phyloP scores from a whole-genome alignment of 75 land plant species.

The Larix kaempferi region DNA sequence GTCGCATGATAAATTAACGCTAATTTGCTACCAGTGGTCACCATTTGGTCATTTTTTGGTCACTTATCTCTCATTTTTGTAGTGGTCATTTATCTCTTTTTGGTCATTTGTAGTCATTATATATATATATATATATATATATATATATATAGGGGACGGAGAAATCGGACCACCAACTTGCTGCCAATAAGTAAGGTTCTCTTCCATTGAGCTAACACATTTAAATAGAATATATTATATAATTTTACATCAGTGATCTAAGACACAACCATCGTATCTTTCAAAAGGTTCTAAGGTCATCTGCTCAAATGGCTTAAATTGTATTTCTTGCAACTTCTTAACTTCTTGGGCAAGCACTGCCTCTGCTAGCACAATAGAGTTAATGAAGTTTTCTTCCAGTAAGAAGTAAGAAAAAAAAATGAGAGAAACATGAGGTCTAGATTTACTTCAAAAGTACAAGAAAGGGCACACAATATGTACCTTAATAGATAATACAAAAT shows the following conservation, averaged over 20 bases:
- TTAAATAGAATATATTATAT: too few species aligned
- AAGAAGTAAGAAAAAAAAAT: not conserved
- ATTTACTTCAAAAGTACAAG: not conserved
- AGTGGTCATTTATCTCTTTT: too few species aligned
- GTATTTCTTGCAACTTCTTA: constrained; percentile 60
- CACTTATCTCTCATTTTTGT: too few species aligned
- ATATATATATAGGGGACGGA: too few species aligned
- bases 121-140: too few species aligned
- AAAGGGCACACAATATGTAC: constrained; percentile 16
- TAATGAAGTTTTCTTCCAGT: constrained; percentile 84
- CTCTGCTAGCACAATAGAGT: constrained; percentile 76
- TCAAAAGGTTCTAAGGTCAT: constrained; percentile 88
- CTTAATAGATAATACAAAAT: constrained; percentile 94
- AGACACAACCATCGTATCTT: constrained; percentile 90
- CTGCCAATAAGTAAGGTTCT: too few species aligned
- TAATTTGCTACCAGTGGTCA: too few species aligned
- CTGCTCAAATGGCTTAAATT: constrained; percentile 83
- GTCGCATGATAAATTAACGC: too few species aligned
- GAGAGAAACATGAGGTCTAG: not conserved
- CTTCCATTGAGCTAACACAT: too few species aligned
- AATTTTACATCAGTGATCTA: constrained; percentile 23
- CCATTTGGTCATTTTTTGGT: too few species aligned
- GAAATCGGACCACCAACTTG: too few species aligned
- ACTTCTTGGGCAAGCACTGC: constrained; percentile 61
- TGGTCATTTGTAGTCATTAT: too few species aligned